A percentile compares a stretch with the other conserved stretches of the same genome.
phyloP scores from a whole-genome alignment of 1,284 basidiomycete species.

The Cryptococcus sp. region DNA sequence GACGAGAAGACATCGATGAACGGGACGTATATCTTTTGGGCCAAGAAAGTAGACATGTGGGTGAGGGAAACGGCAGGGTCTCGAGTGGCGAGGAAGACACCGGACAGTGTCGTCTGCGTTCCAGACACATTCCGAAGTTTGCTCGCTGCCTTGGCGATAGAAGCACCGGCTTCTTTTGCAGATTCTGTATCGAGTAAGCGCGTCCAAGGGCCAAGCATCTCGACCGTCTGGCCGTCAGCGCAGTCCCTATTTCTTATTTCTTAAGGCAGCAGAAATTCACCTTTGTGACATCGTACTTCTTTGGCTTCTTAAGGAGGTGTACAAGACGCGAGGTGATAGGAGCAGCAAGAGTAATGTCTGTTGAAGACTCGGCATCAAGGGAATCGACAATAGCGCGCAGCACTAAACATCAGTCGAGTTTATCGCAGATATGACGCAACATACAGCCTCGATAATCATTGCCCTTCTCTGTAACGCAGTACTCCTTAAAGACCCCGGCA shows the following conservation, averaged over 20 bases:
- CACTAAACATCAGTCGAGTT: too few species aligned
- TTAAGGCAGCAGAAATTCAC: too few species aligned
- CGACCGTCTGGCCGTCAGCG: too few species aligned
- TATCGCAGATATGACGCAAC: too few species aligned
- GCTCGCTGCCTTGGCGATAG: constrained; percentile 10
- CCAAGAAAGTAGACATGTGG: constrained; percentile 5
- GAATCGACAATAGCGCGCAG: not conserved
- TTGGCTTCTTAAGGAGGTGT: not conserved
- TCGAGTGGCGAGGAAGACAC: constrained; percentile 9
- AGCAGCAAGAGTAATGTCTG: not conserved
- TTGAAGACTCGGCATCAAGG: not conserved
- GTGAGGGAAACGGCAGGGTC: constrained; percentile 12
- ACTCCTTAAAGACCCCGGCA: constrained; percentile 7
- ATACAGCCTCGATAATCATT: constrained; percentile 6
- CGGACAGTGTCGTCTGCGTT: constrained; percentile 5
- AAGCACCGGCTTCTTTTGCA: constrained; percentile 9
- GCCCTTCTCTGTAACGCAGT: constrained; percentile 11
- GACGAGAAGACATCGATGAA: not conserved
- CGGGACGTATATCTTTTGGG: not conserved
- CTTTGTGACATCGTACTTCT: not conserved
- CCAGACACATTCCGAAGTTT: not conserved
- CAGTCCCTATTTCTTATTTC: too few species aligned
- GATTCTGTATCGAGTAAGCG: constrained; percentile 21
- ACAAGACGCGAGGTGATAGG: not conserved
- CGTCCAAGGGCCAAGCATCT: constrained; percentile 25